A percentile compares a stretch with the other conserved stretches of the same genome.
phyloP scores from a whole-genome alignment of 208 protist genomes.

The Herpetomonas samuelpessoai region DNA sequence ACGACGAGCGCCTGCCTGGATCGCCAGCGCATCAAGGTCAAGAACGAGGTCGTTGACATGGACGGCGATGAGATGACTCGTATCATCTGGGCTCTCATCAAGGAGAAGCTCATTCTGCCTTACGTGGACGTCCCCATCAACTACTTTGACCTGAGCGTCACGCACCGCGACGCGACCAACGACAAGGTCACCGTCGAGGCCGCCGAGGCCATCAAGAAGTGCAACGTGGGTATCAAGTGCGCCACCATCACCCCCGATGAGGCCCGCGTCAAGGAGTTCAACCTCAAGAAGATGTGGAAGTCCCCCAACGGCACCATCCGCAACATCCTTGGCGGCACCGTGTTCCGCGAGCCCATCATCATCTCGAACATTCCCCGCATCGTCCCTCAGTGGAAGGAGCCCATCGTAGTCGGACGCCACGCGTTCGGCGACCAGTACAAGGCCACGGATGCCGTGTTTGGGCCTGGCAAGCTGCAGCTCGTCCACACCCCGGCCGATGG shows the following conservation, averaged over 20 bases:
- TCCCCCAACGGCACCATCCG: conserved; percentile 98
- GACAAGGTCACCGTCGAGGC: conserved; percentile 96
- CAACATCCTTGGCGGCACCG: conserved; percentile 98
- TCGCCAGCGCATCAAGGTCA: conserved; percentile 83
- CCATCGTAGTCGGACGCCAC: conserved; percentile 97
- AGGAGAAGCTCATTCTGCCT: conserved; percentile 97
- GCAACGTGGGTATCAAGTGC: conserved; percentile 98
- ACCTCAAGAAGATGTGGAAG: conserved; percentile 98
- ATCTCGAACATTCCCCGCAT: conserved; percentile 92
- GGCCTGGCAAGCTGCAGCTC: conserved; percentile 91
- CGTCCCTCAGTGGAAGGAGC: conserved; percentile 92
- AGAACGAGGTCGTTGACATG: conserved; percentile 95
- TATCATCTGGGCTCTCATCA: conserved; percentile 97
- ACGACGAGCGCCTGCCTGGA: conserved; percentile 45
- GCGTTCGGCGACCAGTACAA: conserved; percentile 97
- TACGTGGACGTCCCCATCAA: conserved; percentile 96
- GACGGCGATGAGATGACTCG: conserved; percentile 98
- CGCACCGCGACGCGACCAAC: conserved; percentile 92
- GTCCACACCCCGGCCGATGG: conserved; percentile 91
- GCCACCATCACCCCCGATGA: conserved; percentile 98
- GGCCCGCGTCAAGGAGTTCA: conserved; percentile 96
- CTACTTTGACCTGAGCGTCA: conserved; percentile 97
- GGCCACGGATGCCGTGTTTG: conserved; percentile 90
- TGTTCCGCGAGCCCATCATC: conserved; percentile 98
- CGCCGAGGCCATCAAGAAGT: conserved; percentile 92